Conservation (phyloP, 352 stramenopile genomes). For the Globisporangium apiculatum region DNA sequence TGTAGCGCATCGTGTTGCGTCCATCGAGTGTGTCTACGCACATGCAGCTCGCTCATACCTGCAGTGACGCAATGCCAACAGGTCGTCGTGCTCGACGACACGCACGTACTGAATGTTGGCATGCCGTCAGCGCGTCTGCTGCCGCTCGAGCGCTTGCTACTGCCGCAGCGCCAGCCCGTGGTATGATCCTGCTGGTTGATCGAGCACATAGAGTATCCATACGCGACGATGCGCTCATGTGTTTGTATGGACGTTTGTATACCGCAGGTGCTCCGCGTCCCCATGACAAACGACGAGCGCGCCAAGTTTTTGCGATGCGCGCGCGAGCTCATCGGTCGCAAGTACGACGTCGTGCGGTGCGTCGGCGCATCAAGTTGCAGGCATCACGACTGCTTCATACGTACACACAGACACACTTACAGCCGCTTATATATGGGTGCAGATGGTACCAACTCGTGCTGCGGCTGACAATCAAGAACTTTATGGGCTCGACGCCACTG, state of each 20-base stretch:
- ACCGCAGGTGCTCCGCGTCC: conserved; percentile 41
- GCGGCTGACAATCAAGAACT: conserved; percentile 40
- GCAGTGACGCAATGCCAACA: conserved; percentile 6
- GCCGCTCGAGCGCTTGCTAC: conserved; percentile 52
- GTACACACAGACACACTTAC: not conserved
- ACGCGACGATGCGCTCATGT: not conserved
- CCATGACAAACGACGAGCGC: conserved; percentile 38
- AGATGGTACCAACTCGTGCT: conserved; percentile 64
- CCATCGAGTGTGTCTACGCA: no score
- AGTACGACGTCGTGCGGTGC: conserved; percentile 61
- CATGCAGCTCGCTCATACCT: no score
- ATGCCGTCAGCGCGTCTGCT: conserved; percentile 47
- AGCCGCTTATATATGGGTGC: not conserved
- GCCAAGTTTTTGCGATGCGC: conserved; percentile 54
- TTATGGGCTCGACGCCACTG: conserved; percentile 32
- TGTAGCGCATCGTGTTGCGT: not conserved
- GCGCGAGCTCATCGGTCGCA: conserved; percentile 46
- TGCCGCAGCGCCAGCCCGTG: conserved; percentile 65
- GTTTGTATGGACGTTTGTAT: no score
- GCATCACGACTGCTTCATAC: not conserved
- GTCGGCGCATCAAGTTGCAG: not conserved
- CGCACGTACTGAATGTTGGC: conserved; percentile 56
- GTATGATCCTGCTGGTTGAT: conserved; percentile 12
- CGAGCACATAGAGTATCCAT: no score
- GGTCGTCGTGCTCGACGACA: conserved; percentile 58